Evolutionary conservation across 1,284 basidiomycete species (phyloP).

Genomic region (Pseudozyma flocculosa): DNA sequence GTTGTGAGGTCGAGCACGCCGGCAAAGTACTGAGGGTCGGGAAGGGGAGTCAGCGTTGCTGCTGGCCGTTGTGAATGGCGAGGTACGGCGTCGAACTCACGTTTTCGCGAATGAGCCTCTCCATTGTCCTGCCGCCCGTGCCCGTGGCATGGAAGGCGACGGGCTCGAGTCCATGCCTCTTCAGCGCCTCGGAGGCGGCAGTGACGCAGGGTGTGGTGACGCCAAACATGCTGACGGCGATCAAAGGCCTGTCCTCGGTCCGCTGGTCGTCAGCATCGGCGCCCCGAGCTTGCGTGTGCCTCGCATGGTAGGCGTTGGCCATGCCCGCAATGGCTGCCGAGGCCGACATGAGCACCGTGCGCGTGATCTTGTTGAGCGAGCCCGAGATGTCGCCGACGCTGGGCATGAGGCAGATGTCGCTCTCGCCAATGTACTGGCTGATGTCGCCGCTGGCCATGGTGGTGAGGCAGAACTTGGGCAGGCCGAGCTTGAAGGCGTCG

Average conservation of each 20-base stretch:
- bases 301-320: conserved; percentile 7
- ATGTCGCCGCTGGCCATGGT: conserved; percentile 33
- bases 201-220: conserved; percentile 24
- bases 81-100: no score
- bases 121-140: conserved; percentile 28
- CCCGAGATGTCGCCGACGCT: conserved; percentile 33
- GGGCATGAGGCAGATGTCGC: conserved; percentile 31
- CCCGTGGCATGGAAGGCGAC: conserved; percentile 34
- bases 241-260: conserved; percentile 15
- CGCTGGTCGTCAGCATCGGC: background rate
- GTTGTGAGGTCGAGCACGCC: conserved; percentile 30
- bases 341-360: conserved; percentile 13
- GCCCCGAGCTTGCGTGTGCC: background rate
- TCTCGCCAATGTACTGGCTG: conserved; percentile 25
- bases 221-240: conserved; percentile 33
- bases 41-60: no score
- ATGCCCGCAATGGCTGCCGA: conserved; percentile 26
- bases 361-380: conserved; percentile 22
- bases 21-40: conserved; percentile 9
- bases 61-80: no score
- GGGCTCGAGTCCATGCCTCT: conserved; percentile 17
- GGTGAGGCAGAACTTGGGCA: conserved; percentile 31
- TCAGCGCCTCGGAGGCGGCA: conserved; percentile 19
- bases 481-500: conserved; percentile 15
- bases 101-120: conserved; percentile 18